These are phyloP conservation scores for Neospora caninum DNA, from an alignment of 169 alveolate genomes.

Conservation along the genomic window DNA sequence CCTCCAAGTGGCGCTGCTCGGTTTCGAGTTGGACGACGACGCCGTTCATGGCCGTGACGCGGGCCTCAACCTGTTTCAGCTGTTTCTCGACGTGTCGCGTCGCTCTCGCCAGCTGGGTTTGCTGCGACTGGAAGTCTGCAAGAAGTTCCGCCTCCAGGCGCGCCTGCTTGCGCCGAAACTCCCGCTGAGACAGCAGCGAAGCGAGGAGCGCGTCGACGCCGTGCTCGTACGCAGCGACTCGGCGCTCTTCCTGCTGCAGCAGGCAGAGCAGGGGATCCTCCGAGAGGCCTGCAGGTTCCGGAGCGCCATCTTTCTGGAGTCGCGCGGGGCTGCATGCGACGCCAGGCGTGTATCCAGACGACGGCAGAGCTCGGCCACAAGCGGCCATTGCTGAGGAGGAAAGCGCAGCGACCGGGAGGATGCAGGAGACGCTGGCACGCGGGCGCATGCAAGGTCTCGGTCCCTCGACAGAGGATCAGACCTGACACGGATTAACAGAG, in stretches of 20 bases:
- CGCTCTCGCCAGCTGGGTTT: neutral
- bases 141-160: neutral
- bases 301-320: no score
- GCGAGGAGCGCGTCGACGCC: neutral
- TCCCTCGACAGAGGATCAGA: no score
- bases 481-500: no score
- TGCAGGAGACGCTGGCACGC: no score
- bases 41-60: neutral
- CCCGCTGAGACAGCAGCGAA: neutral
- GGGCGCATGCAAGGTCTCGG: no score
- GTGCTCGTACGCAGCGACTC: neutral
- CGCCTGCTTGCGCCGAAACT: neutral
- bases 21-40: neutral
- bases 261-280: no score
- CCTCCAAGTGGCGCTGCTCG: conserved; percentile 16
- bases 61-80: neutral
- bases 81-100: neutral
- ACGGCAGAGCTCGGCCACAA: no score
- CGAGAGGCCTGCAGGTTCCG: no score
- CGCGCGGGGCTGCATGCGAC: no score
- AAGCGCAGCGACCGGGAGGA: no score
- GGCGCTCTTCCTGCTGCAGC: neutral
- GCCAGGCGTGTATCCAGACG: no score
- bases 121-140: neutral
- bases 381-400: no score